These are phyloP conservation scores for Thymus quinquecostatus DNA, from an alignment of 257 asterid species.

Conservation along the genomic window DNA sequence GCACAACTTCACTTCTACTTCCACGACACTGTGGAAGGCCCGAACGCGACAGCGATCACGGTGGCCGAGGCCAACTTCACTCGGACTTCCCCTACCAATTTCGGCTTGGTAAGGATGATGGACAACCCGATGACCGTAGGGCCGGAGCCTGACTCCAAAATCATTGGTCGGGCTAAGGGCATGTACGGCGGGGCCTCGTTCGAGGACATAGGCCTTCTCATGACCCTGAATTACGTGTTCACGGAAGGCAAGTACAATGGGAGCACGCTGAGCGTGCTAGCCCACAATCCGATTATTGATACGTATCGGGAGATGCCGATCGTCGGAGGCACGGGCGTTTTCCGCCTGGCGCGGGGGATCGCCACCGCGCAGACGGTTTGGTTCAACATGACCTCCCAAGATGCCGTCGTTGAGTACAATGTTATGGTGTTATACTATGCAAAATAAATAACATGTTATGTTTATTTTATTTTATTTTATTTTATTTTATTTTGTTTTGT, in stretches of 20 bases:
- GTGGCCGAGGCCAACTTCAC: constrained; percentile 41
- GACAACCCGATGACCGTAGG: constrained; percentile 41
- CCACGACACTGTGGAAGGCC: constrained; percentile 43
- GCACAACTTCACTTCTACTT: constrained; percentile 46
- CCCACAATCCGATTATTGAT: constrained; percentile 34
- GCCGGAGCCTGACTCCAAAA: constrained; percentile 39
- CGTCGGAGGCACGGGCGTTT: constrained; percentile 53
- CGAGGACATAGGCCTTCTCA: constrained; percentile 32
- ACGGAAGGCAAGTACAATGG: constrained; percentile 42
- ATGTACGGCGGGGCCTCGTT: constrained; percentile 33
- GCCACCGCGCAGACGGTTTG: constrained; percentile 37
- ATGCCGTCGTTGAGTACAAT: constrained; percentile 52
- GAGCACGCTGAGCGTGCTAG: constrained; percentile 49
- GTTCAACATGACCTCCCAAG: background rate
- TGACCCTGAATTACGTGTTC: constrained; percentile 44
- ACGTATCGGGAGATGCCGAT: constrained; percentile 52
- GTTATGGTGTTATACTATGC: constrained; percentile 38
- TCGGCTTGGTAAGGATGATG: constrained; percentile 34
- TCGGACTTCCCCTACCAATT: constrained; percentile 23
- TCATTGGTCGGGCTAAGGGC: constrained; percentile 51
- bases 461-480: no score
- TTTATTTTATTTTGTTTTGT: no score
- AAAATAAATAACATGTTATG: no score
- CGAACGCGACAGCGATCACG: constrained; percentile 32
- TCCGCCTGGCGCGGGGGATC: constrained; percentile 53